Evolutionary conservation across 306 rosid species (phyloP), one percentile per base, ranked within the genome.

Genomic region (Potentilla sterilis): DNA sequence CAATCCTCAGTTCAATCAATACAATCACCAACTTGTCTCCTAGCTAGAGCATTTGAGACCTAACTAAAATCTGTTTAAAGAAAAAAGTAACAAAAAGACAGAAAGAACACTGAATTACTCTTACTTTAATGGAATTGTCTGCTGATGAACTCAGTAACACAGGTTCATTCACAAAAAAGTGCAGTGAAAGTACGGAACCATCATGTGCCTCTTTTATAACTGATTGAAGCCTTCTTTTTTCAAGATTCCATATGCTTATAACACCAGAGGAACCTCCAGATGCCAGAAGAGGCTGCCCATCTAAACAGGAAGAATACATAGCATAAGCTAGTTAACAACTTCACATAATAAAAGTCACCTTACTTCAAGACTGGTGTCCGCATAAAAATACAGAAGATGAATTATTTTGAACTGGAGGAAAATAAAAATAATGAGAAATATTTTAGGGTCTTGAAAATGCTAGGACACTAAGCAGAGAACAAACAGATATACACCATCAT

Each of bases 251-350:
- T 84, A 95, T 81, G 89, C 93, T 90, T 78, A 92, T 89, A 77
- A 95, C 91, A 84, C 98, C 98, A 65, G 98, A 92, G 69, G 98
- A 89, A 78, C 97, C 98, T 79, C 98, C 98, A 22, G 98, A 95
- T 57, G 97, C 98, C 40, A 95, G 89, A 87, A 95, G 92, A 44
- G 98, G 98, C 76, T 90, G 95, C 66, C 96, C 97, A 80, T 95
- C 98, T 95, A 78, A 75, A 79, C 71, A 51, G 74, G 57, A 79
- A 52, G 14, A 83, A 70, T 19, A 66, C 55, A 64, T 42, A 82
- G 70, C 52, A 79, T 15, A 49, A 70, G 61, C 0, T 18, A 63
- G 58, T 49, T 19, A 79, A n/a, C n/a, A 64, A 76, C 37, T 21
- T 32, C 22, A 40, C 22, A 68, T 38, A 37, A 38, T 21, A 72